Evolutionary conservation across 768 basidiomycete genomes (phyloP).

Genomic region (Lentinula sp.): DNA sequence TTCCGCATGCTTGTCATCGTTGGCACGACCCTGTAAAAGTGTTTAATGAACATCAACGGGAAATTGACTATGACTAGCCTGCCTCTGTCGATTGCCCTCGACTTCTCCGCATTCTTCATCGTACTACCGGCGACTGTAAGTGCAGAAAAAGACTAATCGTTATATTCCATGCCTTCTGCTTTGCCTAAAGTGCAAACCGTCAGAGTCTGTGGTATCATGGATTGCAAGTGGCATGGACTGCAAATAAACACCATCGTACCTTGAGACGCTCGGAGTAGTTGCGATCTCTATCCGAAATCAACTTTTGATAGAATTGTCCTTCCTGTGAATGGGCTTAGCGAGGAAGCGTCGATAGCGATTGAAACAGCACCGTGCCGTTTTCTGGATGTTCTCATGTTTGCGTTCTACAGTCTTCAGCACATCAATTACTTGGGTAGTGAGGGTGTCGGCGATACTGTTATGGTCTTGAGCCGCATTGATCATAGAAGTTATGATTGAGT

Average conservation of each 20-base stretch:
- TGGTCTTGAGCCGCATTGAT: constrained; percentile 63
- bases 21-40: constrained; percentile 48
- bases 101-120: constrained; percentile 74
- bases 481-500: constrained; percentile 58
- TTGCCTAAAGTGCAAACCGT: constrained; percentile 14
- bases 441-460: constrained; percentile 53
- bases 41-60: neutral
- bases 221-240: neutral
- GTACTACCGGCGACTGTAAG: constrained; percentile 42
- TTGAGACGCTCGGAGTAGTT: constrained; percentile 63
- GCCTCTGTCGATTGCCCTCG: constrained; percentile 72
- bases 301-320: constrained; percentile 62
- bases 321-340: constrained; percentile 35
- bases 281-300: constrained; percentile 65
- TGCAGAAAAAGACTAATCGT: neutral
- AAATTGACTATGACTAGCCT: constrained; percentile 33
- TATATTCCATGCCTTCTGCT: constrained; percentile 20
- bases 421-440: constrained; percentile 57
- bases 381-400: constrained; percentile 60
- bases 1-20: constrained; percentile 73
- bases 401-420: constrained; percentile 54
- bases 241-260: constrained; percentile 28
- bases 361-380: constrained; percentile 40
- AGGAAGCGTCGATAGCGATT: constrained; percentile 1
- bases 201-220: neutral